Evolutionary conservation across 495 filamentous ascomycete genomes (phyloP), one percentile per base, ranked within the genome.

Genomic region (Pyrenopolyporus hunteri): DNA sequence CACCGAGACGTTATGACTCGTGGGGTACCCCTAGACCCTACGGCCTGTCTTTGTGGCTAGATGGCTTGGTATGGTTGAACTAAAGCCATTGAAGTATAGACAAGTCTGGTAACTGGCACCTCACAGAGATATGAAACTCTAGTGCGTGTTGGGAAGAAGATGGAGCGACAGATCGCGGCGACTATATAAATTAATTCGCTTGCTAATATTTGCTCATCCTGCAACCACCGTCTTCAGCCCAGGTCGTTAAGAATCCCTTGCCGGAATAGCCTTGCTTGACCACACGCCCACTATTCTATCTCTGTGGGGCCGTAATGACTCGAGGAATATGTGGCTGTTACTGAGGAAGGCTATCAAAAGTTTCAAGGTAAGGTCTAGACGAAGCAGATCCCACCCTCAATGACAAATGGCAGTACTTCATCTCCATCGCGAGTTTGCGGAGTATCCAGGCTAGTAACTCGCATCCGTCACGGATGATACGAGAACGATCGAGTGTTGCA

Each of bases 1-100:
- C 13, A 60, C 46, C 50, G 35, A 43, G 9, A 28, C 32, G 35
- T 36, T n/a, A 57, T 57, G 63, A 66, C 37, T 66, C 57, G 57
- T 17, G 31, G 19, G 44, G 16, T 65, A 59, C 46, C 23, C 5
- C 1, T 14, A 45, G 11, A 40, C 36, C 29, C 44, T 43, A 52
- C 26, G 54, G 49, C n/a, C n/a, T n/a, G n/a, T n/a, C 16, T 29
- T 43, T 17, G 22, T 26, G 49, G 22, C 23, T 39, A 45, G 48
- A 6, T 50, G 6, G 33, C 16, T 11, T 43, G 33, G 20, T 32
- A 29, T 25, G 14, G 9, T 4, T 1, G 1, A 32, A 23, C 26
- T 31, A 46, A 26, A 20, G 2, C 22, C 20, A 19, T 40, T 36
- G 49, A 28, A 49, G 13, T 11, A 25, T 19, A 11, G 20, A 29